Base-by-base conservation (phyloP, 2,329 filamentous ascomycete species). In the Hypoxylon sp. region DNA sequence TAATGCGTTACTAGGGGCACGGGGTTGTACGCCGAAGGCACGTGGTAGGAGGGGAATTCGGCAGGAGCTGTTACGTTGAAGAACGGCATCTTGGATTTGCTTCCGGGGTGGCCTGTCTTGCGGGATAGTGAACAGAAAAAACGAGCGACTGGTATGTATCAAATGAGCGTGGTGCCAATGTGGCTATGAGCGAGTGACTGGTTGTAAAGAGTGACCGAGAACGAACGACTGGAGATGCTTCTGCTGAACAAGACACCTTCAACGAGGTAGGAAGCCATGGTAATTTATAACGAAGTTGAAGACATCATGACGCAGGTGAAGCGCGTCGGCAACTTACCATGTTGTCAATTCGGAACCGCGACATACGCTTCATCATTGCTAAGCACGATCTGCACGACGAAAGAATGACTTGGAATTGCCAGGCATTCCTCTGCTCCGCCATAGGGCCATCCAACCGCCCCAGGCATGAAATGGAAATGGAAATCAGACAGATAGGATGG, bases 221-320 rank as follows among this genome's bases (percentile, higher is more conserved):
- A 71, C 62, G 65, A 69, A 37, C 42, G 69, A 62, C 59, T 68
- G 72, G 58, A 72, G 66, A 61, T 67, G 64, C 52, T 69, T 59
- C 60, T 65, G 56, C 17, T 47, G 52, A 55, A 66, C 44, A 53
- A 13, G 11, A 24, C 19, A 56, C 27, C 48, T 27, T 6, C 24
- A 42, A 67, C 55, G 24, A 60, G 58, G 50, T 60, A 19, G 67
- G 48, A 63, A 17, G 19, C 39, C n/a, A 57, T 50, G 48, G 27
- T 65, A 65, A 66, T 70, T 77, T 77, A 78, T 78, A 77, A 70
- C 51, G 72, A 76, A 67, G 68, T 74, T 50, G 71, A 64, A 64
- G 68, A 48, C 69, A 70, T n/a, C 73, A 78, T 74, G 69, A 67
- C 57, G 67, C 72, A 31, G 66, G 72, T 67, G 71, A 74, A n/a